Evolutionary conservation across 2,329 filamentous ascomycete species (phyloP), one percentile per base, ranked within the genome.

Genomic region (Didymella arachidicola): DNA sequence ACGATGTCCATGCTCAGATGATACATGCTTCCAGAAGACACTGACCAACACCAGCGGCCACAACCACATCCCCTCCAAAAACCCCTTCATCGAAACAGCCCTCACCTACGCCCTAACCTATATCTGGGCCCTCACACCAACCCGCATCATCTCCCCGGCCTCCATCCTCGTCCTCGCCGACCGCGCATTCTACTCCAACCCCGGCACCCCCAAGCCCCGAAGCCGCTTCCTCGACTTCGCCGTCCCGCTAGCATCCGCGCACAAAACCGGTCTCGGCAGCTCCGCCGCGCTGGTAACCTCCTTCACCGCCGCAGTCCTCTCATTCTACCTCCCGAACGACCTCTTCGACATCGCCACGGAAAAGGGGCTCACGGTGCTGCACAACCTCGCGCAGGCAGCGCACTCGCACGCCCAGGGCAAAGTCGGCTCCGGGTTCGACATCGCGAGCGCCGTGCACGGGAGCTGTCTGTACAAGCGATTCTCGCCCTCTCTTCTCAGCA

Each of bases 371-470:
- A 80, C 81, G 27, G 85, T 84, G 48, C 84, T 97, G 53, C 95
- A 99, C 81, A 98, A 98, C 78, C 87, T 99, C 49, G 90, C 94
- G 0, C 95, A 99, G 81, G 91, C 91, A 1, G 89, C 92, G 4
- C 95, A 99, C 80, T 97, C 94, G 74, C 92, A 94, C 1, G 95
- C 95, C 0, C 95, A 99, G 80, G 95, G 95, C 25, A 99, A 99
- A 78, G 89, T 99, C 18, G 95, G 95, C 48, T 95, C 91, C 0
- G 95, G 95, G 19, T 99, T 99, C 75, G 95, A 99, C 74, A 90
- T 99, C 51, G 95, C 94, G 0, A 89, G 91, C 26, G 95, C 95
- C 18, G 92, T 97, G 16, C 97, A 92, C 76, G 95, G 95, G 16
- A 93, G 91, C 16, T 97, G 92, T 75, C 82, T 90, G 11, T 99